phyloP scores from a whole-genome alignment of 1,284 basidiomycete species.

The Leucoagaricus sp. region DNA sequence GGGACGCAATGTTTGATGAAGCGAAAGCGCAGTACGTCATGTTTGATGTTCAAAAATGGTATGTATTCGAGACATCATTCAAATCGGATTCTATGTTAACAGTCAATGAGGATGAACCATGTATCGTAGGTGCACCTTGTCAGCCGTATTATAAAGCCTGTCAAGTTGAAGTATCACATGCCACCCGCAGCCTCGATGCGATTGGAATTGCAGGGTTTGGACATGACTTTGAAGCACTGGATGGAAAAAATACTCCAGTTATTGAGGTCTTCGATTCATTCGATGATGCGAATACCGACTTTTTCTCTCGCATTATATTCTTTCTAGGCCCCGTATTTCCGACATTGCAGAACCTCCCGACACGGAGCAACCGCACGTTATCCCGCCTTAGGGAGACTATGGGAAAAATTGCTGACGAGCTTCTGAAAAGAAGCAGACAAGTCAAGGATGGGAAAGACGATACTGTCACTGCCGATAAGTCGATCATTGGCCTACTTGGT shows the following conservation, averaged over 20 bases:
- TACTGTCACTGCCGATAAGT: conserved; percentile 42
- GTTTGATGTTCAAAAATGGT: conserved; percentile 62
- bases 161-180: too few relatives aligned
- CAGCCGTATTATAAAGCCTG: too few relatives aligned
- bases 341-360: conserved; percentile 44
- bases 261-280: conserved; percentile 49
- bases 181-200: conserved; percentile 49
- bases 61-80: conserved; percentile 17
- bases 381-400: conserved; percentile 40
- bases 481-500: conserved; percentile 57
- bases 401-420: conserved; percentile 45
- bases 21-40: conserved; percentile 26
- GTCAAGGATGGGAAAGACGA: conserved; percentile 35
- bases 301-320: conserved; percentile 33
- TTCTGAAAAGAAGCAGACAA: conserved; percentile 45
- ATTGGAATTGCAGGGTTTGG: conserved; percentile 61
- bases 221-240: conserved; percentile 56
- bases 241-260: conserved; percentile 46
- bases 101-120: conserved; percentile 34
- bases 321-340: conserved; percentile 47
- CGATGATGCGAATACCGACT: conserved; percentile 23
- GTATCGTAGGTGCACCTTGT: conserved; percentile 36
- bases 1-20: conserved; percentile 50
- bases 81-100: not conserved
- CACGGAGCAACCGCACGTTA: conserved; percentile 35